These are phyloP conservation scores for Tilletia walkeri DNA, from an alignment of 1,284 basidiomycete species.

Conservation along the genomic window DNA sequence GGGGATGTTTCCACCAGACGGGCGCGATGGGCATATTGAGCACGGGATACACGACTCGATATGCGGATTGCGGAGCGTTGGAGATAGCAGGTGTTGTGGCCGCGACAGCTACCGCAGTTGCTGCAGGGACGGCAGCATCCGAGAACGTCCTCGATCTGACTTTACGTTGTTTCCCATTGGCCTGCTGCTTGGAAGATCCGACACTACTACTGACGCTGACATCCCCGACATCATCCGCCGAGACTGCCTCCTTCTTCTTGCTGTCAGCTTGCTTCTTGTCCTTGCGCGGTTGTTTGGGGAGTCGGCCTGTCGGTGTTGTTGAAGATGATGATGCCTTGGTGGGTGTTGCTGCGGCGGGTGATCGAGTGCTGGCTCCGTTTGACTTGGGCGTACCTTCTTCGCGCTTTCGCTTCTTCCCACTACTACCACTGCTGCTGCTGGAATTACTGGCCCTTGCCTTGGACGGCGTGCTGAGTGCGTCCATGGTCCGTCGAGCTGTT, in stretches of 20 bases:
- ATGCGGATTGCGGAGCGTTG: conserved; percentile 27
- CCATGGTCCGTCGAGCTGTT: background rate
- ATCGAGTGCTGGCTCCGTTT: background rate
- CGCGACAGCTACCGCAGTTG: background rate
- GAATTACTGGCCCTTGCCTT: background rate
- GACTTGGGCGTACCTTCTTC: background rate
- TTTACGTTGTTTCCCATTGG: too few relatives aligned
- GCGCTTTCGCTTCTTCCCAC: conserved; percentile 9
- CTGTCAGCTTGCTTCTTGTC: background rate
- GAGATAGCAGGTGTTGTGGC: background rate
- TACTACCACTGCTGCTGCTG: background rate
- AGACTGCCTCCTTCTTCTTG: background rate
- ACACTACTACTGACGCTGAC: too few relatives aligned
- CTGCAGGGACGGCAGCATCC: too few relatives aligned
- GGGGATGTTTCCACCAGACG: conserved; percentile 35
- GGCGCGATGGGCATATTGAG: conserved; percentile 50
- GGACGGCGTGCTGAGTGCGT: conserved; percentile 6
- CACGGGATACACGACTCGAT: conserved; percentile 38
- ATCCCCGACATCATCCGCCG: background rate
- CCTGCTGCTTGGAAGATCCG: too few relatives aligned
- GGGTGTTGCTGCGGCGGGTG: background rate
- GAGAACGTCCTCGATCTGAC: too few relatives aligned
- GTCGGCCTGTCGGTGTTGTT: background rate
- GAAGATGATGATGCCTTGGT: too few relatives aligned
- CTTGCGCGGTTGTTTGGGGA: conserved; percentile 11